phyloP scores from a whole-genome alignment of 768 basidiomycete genomes.

The Xerocomellus dryophilus region DNA sequence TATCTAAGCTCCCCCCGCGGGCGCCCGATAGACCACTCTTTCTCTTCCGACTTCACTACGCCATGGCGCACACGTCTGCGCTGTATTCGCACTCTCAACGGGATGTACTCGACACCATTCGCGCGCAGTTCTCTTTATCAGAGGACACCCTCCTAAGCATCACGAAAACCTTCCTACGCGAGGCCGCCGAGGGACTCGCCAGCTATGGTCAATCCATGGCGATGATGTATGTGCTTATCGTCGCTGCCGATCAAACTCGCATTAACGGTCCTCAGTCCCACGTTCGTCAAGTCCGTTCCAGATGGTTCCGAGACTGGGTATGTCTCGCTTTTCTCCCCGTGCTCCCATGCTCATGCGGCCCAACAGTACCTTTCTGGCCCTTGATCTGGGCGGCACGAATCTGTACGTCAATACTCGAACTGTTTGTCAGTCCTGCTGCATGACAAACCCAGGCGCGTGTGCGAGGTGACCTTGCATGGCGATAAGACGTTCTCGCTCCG shows the following conservation, averaged over 20 bases:
- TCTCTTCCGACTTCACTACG: background rate
- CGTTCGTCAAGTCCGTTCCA: conserved; percentile 93
- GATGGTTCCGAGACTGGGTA: conserved; percentile 93
- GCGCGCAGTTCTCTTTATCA: conserved; percentile 67
- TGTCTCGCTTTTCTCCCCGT: conserved; percentile 19
- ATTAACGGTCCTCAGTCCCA: conserved; percentile 54
- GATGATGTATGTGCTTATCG: conserved; percentile 68
- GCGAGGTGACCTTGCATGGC: conserved; percentile 89
- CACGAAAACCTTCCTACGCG: conserved; percentile 74
- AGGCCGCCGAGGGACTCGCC: conserved; percentile 71
- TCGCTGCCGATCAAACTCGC: background rate
- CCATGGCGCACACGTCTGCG: conserved; percentile 41
- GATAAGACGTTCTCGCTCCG: conserved; percentile 84
- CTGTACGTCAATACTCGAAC: conserved; percentile 54
- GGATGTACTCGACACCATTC: conserved; percentile 59
- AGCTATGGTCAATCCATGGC: conserved; percentile 81
- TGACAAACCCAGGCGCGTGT: conserved; percentile 70
- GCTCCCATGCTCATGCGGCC: conserved; percentile 8
- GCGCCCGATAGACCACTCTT: background rate
- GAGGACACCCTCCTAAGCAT: conserved; percentile 63
- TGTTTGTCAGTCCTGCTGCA: background rate
- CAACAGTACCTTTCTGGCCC: conserved; percentile 85
- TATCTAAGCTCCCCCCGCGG: background rate
- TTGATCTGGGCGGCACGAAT: conserved; percentile 97
- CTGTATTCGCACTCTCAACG: conserved; percentile 43